Conservation (phyloP, 164 flowering plant genomes). For the Paratinospora sagittata region DNA sequence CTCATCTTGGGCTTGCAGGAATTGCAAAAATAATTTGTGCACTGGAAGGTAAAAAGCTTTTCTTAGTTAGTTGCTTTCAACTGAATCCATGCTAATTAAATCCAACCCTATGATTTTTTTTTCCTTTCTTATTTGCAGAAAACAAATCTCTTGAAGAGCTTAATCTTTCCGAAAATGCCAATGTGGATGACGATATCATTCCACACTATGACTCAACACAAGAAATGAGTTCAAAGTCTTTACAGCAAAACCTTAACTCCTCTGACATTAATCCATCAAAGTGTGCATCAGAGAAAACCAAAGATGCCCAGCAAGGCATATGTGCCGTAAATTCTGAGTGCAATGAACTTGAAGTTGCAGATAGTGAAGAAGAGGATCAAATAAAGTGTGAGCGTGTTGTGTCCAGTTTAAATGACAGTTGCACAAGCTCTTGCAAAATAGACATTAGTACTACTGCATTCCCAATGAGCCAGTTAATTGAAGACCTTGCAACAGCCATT, state of each 20-base stretch:
- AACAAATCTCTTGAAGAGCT: constrained; percentile 70
- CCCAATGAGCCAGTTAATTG: constrained; percentile 27
- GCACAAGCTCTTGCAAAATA: constrained; percentile 34
- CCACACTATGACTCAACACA: constrained; percentile 8
- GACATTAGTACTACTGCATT: constrained; percentile 16
- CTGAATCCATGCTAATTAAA: neutral
- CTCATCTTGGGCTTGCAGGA: constrained; percentile 65
- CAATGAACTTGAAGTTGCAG: constrained; percentile 67
- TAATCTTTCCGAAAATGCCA: constrained; percentile 59
- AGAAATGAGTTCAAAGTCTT: constrained; percentile 16
- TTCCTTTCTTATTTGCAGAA: constrained; percentile 28
- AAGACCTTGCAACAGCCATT: constrained; percentile 57
- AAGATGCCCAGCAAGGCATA: constrained; percentile 21
- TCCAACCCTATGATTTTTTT: constrained; percentile 5
- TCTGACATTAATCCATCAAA: constrained; percentile 16
- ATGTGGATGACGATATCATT: constrained; percentile 17
- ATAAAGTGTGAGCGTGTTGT: constrained; percentile 20
- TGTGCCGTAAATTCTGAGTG: constrained; percentile 24
- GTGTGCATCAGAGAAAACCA: constrained; percentile 17
- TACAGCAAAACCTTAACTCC: constrained; percentile 12
- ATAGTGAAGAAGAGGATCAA: constrained; percentile 75
- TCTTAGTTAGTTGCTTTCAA: neutral
- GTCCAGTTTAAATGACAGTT: constrained; percentile 38
- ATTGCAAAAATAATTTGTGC: constrained; percentile 53
- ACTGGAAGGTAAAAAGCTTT: constrained; percentile 41